Evolutionary conservation across 2,329 filamentous ascomycete species (phyloP), one percentile per base, ranked within the genome.

Genomic region (Verticillium isaacii): DNA sequence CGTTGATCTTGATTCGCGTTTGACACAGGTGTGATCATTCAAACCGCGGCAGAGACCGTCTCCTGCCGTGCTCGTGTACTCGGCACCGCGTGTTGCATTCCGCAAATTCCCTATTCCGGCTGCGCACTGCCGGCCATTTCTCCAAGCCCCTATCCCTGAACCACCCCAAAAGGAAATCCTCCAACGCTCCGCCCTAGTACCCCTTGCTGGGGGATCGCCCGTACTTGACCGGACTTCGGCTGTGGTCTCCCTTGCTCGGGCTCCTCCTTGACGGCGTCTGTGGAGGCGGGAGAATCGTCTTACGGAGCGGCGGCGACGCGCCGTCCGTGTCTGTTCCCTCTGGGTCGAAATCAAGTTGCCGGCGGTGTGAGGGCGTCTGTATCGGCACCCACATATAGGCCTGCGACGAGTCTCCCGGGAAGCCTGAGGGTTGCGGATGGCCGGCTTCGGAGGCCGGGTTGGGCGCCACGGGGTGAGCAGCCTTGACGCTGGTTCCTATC

Each of bases 311-410:
- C 0, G 82, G 81, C 8, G 82, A 82, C 2, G 71, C 63, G 32
- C 66, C 79, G 60, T 86, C 84, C 3, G 81, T 84, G 50, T 85
- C 83, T 0, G 78, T 81, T 1, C 72, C 78, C 9, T 83, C 80
- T 58, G 78, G 76, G 57, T 68, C 68, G 34, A 76, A 68, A 15
- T 68, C 57, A 2, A 77, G 70, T n/a, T 73, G 72, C 56, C 79
- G 76, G 25, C 81, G 75, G 60, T 77, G 76, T 58, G 75, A 75
- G 5, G 81, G 81, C 15, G 81, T 84, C 65, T 82, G 79, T 32
- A 83, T 77, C 3, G 80, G 81, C 58, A 82, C 76, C 73, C 78
- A 80, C 68, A 83, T 81, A 67, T 81, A 82, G 0, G 78, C 78
- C 57, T 81, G 78, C 5, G 70, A 70, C 5, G 69, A 67, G 52